Conservation (phyloP, 805 yeast genomes). For the Suhomyces prunicola region DNA sequence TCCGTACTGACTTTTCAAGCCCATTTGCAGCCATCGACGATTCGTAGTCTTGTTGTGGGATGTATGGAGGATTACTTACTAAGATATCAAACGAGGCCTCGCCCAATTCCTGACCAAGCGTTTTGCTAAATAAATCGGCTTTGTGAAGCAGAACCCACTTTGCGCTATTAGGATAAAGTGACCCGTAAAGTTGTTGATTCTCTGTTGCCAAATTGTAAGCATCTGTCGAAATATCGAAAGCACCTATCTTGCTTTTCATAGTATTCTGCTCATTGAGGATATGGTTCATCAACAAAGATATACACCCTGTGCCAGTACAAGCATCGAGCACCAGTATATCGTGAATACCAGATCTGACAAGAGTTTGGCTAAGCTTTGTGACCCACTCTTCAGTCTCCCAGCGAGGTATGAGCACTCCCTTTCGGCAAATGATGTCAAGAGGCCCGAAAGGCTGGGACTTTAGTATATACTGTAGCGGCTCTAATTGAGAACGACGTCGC, state of each 20-base stretch:
- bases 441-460: constrained; percentile 85
- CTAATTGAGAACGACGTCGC: constrained; percentile 44
- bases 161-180: not conserved
- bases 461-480: constrained; percentile 82
- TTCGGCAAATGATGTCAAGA: constrained; percentile 55
- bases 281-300: constrained; percentile 51
- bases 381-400: constrained; percentile 97
- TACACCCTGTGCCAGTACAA: constrained; percentile 90
- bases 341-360: constrained; percentile 6
- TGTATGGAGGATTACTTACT: constrained; percentile 91
- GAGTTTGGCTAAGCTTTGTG: constrained; percentile 27
- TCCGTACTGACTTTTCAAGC: constrained; percentile 61
- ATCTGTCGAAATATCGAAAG: constrained; percentile 52
- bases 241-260: constrained; percentile 28
- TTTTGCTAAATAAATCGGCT: constrained; percentile 13
- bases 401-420: constrained; percentile 80
- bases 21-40: constrained; percentile 32
- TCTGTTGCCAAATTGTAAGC: constrained; percentile 52
- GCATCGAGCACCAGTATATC: constrained; percentile 52
- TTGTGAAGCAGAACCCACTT: constrained; percentile 8
- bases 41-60: constrained; percentile 47
- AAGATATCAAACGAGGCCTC: constrained; percentile 45
- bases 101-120: constrained; percentile 5
- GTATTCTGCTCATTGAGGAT: constrained; percentile 10
- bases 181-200: constrained; percentile 30